phyloP scores from a whole-genome alignment of 805 yeast genomes.

The Candida dajiaensis region DNA sequence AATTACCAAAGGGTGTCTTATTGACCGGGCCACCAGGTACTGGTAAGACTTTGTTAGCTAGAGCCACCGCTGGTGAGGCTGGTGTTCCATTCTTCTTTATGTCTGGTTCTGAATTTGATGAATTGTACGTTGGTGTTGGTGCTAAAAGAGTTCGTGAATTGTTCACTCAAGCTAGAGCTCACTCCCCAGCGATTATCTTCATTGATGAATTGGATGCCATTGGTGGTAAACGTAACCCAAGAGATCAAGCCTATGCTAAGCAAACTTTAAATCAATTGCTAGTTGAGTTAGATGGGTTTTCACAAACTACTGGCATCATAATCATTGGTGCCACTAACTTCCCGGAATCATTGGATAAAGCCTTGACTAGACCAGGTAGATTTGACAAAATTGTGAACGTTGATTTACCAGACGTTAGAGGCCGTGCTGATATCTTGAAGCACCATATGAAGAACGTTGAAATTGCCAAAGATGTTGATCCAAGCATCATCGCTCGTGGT shows the following conservation, averaged over 20 bases:
- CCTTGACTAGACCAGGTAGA: conserved; percentile 96
- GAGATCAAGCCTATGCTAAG: conserved; percentile 96
- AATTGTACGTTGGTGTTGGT: conserved; percentile 97
- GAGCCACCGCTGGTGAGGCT: conserved; percentile 99
- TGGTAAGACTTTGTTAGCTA: conserved; percentile 92
- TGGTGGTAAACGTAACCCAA: conserved; percentile 96
- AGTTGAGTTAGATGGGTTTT: conserved; percentile 93
- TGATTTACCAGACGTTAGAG: conserved; percentile 96
- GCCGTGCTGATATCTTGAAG: conserved; percentile 85
- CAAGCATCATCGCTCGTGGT: conserved; percentile 88
- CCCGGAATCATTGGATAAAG: conserved; percentile 95
- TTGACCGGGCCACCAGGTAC: conserved; percentile 99
- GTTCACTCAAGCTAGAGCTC: conserved; percentile 86
- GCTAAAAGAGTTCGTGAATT: conserved; percentile 96
- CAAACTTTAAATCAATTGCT: conserved; percentile 94
- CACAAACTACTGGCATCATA: conserved; percentile 88
- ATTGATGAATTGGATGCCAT: conserved; percentile 98
- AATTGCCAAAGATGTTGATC: conserved; percentile 77
- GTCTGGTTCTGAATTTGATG: conserved; percentile 98
- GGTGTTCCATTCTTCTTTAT: conserved; percentile 97
- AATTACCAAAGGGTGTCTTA: conserved; percentile 93
- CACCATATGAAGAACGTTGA: conserved; percentile 93
- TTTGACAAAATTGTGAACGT: conserved; percentile 95
- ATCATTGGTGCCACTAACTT: conserved; percentile 98
- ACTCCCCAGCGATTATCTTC: conserved; percentile 95